These are phyloP conservation scores for Pseudisothecium myosuroides DNA, from an alignment of 225 moss, liverwort and hornwort genomes.

Conservation along the genomic window DNA sequence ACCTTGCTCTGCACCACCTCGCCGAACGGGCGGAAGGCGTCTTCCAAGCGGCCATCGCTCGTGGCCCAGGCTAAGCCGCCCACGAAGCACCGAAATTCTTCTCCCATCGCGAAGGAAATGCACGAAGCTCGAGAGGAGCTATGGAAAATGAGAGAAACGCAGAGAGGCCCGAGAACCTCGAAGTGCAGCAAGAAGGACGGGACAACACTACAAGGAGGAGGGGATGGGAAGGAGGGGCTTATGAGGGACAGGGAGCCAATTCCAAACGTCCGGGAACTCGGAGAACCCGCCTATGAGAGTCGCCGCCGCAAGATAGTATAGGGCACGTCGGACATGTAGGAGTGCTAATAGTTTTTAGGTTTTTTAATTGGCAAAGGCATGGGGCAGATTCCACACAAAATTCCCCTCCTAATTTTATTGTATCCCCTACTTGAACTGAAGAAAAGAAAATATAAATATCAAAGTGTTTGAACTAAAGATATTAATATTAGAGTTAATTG, in stretches of 20 bases:
- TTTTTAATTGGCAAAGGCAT: background rate
- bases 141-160: too few relatives aligned
- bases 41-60: constrained; percentile 35
- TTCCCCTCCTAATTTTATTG: background rate
- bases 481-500: too few relatives aligned
- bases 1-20: constrained; percentile 69
- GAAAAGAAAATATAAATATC: too few relatives aligned
- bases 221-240: background rate
- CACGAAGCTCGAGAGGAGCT: background rate
- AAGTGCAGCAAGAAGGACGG: background rate
- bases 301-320: background rate
- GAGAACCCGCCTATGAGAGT: background rate
- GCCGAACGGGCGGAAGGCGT: constrained; percentile 49
- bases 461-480: too few relatives aligned
- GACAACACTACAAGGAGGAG: background rate
- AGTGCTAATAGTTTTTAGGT: background rate
- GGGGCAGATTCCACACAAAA: background rate
- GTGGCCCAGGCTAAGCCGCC: constrained; percentile 91
- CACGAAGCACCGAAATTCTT: constrained; percentile 71
- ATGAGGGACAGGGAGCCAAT: background rate
- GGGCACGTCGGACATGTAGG: background rate
- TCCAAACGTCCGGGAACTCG: background rate
- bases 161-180: background rate
- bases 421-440: too few relatives aligned
- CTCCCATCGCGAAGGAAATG: constrained; percentile 8